Percentiles rank a stretch among this genome's conserved stretches.
Conservation (phyloP, 2,329 filamentous ascomycete species). For the Pseudogymnoascus sp. region DNA sequence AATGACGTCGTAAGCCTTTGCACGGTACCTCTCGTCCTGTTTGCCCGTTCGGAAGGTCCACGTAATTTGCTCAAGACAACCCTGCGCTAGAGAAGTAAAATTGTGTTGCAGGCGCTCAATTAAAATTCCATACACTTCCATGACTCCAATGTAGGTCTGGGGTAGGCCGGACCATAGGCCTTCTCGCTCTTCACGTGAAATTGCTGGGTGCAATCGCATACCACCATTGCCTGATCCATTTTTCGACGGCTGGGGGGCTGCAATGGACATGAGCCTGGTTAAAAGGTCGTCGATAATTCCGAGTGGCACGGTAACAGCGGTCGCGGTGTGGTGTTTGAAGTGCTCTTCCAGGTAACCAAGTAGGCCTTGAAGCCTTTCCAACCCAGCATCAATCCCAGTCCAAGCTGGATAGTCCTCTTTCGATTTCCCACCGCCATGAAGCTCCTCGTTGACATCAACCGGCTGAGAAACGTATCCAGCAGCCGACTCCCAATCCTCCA, state of each 20-base stretch:
- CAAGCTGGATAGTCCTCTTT: constrained; percentile 56
- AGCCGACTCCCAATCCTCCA: constrained; percentile 74
- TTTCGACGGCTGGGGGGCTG: constrained; percentile 36
- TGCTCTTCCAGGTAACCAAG: constrained; percentile 58
- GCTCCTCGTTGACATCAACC: constrained; percentile 40
- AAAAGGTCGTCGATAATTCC: constrained; percentile 62
- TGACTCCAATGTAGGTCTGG: constrained; percentile 63
- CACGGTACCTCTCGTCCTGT: constrained; percentile 47
- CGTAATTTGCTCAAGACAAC: constrained; percentile 62
- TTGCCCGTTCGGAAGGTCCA: constrained; percentile 61
- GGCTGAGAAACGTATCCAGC: constrained; percentile 40
- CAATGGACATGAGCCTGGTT: constrained; percentile 61
- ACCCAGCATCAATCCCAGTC: constrained; percentile 67
- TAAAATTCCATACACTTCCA: constrained; percentile 54
- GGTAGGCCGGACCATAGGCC: constrained; percentile 68
- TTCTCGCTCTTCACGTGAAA: constrained; percentile 74
- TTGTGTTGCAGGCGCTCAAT: constrained; percentile 50
- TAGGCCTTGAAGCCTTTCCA: constrained; percentile 60
- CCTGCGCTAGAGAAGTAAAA: constrained; percentile 53
- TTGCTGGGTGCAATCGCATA: constrained; percentile 58
- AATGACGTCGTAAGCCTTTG: constrained; percentile 53
- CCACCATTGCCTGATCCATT: constrained; percentile 16
- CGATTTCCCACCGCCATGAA: constrained; percentile 39
- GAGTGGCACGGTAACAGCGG: constrained; percentile 59
- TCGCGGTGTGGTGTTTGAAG: constrained; percentile 56